A percentile compares a stretch with the other conserved stretches of the same genome.
phyloP scores from a whole-genome alignment of 495 filamentous ascomycete species.

The Arthonia radiata region DNA sequence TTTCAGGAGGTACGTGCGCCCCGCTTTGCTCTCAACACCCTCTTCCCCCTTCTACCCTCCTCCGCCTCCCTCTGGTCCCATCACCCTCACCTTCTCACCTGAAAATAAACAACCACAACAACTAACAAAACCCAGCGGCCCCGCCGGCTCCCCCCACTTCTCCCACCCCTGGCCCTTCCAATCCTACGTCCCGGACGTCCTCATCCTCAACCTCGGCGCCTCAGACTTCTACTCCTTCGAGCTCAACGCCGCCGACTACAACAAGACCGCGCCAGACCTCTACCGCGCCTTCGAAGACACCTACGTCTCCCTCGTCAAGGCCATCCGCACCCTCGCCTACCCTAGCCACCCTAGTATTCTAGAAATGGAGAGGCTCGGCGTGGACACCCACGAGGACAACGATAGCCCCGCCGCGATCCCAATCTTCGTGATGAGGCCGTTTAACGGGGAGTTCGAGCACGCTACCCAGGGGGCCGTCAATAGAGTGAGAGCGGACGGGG shows the following conservation, averaged over 20 bases:
- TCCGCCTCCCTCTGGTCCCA: conserved; percentile 11
- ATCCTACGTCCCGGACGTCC: conserved; percentile 14
- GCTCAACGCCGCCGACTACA: conserved; percentile 9
- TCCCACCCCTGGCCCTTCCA: conserved; percentile 15
- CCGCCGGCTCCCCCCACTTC: conserved; percentile 11
- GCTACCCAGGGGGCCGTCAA: conserved; percentile 14
- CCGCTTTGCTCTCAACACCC: neutral
- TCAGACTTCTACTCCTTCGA: conserved; percentile 13
- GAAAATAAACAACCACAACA: no score
- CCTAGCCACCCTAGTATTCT: conserved; percentile 9
- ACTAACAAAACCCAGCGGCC: no score
- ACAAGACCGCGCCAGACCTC: conserved; percentile 12
- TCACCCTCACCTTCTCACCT: conserved; percentile 14
- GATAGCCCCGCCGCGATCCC: conserved; percentile 10
- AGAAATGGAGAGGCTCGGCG: neutral
- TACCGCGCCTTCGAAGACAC: conserved; percentile 13
- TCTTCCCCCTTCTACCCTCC: conserved; percentile 10
- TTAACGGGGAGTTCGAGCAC: conserved; percentile 17
- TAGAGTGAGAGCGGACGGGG: conserved; percentile 12
- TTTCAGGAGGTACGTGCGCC: conserved; percentile 14
- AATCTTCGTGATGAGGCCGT: conserved; percentile 17
- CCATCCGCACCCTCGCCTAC: conserved; percentile 15
- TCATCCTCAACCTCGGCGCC: conserved; percentile 15
- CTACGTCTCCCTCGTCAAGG: conserved; percentile 16
- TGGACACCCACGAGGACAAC: conserved; percentile 7